Evolutionary conservation across 768 basidiomycete species (phyloP).

Genomic region (Pulveroboletus ravenelii): DNA sequence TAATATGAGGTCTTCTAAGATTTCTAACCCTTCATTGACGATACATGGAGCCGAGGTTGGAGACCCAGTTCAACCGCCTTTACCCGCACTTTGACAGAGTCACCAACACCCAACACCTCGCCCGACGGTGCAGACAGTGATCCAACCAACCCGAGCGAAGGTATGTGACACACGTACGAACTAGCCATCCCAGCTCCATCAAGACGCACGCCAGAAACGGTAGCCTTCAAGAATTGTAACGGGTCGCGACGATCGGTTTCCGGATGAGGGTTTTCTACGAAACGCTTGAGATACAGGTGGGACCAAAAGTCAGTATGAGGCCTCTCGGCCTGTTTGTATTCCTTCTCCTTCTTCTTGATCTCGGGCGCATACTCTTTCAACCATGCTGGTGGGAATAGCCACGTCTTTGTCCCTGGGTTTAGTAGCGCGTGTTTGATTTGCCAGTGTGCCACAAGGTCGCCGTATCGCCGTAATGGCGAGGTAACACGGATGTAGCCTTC

Average conservation of each 20-base stretch:
- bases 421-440: constrained; percentile 81
- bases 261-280: constrained; percentile 26
- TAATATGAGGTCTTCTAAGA: not conserved
- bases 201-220: constrained; percentile 16
- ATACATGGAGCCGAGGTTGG: constrained; percentile 24
- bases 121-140: constrained; percentile 8
- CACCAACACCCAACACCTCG: constrained; percentile 21
- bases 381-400: constrained; percentile 44
- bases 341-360: constrained; percentile 35
- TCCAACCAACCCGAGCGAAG: constrained; percentile 24
- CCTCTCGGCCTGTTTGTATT: constrained; percentile 27
- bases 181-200: constrained; percentile 9
- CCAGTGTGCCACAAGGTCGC: constrained; percentile 85
- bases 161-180: constrained; percentile 21
- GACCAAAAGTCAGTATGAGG: constrained; percentile 40
- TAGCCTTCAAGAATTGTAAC: constrained; percentile 25
- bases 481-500: constrained; percentile 84
- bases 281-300: constrained; percentile 36
- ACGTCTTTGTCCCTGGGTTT: constrained; percentile 27
- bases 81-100: constrained; percentile 24
- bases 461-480: constrained; percentile 81
- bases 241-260: constrained; percentile 23
- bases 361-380: constrained; percentile 41
- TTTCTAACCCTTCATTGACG: constrained; percentile 5
- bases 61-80: constrained; percentile 28